These are phyloP conservation scores for Aspergillus diversus DNA, from an alignment of 495 filamentous ascomycete species.

Conservation along the genomic window DNA sequence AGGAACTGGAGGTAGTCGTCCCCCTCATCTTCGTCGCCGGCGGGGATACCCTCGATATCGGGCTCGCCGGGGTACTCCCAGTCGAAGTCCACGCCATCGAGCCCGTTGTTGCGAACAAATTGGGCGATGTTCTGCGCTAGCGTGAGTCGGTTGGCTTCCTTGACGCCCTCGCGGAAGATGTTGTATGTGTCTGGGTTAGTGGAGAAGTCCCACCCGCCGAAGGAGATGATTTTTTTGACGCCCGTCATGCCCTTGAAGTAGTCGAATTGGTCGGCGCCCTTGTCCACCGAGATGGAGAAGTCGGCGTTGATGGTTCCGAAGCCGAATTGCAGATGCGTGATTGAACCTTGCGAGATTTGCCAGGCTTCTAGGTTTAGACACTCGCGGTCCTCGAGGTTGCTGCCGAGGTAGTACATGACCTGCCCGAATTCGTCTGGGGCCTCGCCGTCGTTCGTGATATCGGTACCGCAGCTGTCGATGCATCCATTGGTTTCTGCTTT, in stretches of 20 bases:
- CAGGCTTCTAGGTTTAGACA: constrained; percentile 26
- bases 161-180: constrained; percentile 43
- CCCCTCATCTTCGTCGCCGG: constrained; percentile 23
- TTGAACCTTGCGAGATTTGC: constrained; percentile 25
- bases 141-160: constrained; percentile 32
- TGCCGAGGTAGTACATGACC: not conserved
- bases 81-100: constrained; percentile 46
- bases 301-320: constrained; percentile 41
- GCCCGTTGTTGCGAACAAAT: constrained; percentile 33
- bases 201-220: constrained; percentile 55
- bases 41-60: constrained; percentile 45
- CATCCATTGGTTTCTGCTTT: not conserved
- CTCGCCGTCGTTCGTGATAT: not conserved
- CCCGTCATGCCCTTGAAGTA: constrained; percentile 27
- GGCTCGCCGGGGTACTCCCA: constrained; percentile 44
- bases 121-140: constrained; percentile 37
- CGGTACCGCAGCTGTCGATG: not conserved
- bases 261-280: constrained; percentile 24
- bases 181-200: constrained; percentile 39
- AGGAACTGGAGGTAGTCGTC: constrained; percentile 32
- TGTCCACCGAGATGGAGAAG: constrained; percentile 29
- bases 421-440: not conserved
- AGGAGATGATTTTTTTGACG: constrained; percentile 42
- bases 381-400: constrained; percentile 15
- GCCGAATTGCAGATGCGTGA: constrained; percentile 49